Percentiles rank a stretch among this genome's conserved stretches.
phyloP scores from a whole-genome alignment of 768 basidiomycete genomes.

The Trametes sanguinea region DNA sequence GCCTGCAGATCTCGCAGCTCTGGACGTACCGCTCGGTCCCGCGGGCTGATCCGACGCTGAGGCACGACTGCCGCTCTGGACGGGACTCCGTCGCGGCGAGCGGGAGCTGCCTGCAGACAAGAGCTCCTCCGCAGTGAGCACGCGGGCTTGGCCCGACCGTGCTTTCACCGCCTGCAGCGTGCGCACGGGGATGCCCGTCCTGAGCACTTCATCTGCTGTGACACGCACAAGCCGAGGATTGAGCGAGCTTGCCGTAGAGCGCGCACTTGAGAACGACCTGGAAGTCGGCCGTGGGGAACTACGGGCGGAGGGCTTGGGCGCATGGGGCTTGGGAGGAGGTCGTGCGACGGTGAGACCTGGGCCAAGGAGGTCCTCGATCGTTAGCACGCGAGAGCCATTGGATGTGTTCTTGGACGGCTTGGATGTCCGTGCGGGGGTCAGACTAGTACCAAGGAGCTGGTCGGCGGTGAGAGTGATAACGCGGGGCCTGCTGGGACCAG shows the following conservation, averaged over 20 bases:
- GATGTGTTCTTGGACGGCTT: conserved; percentile 7
- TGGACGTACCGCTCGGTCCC: background rate
- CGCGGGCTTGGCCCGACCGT: conserved; percentile 26
- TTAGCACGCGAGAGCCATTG: conserved; percentile 6
- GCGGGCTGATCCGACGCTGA: background rate
- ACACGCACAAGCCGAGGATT: conserved; percentile 10
- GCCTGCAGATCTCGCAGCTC: background rate
- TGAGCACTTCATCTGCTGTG: conserved; percentile 18
- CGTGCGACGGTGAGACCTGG: conserved; percentile 19
- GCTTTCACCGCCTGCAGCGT: conserved; percentile 19
- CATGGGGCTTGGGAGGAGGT: background rate
- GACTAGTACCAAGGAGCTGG: conserved; percentile 18
- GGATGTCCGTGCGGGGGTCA: conserved; percentile 12
- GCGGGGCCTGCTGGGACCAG: conserved; percentile 14
- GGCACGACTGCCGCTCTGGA: background rate
- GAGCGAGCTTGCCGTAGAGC: background rate
- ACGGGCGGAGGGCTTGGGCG: conserved; percentile 1
- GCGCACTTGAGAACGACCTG: background rate
- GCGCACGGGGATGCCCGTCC: conserved; percentile 19
- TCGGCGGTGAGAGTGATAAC: conserved; percentile 20
- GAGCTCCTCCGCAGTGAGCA: conserved; percentile 61
- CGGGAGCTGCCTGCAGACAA: conserved; percentile 35
- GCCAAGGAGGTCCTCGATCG: conserved; percentile 19
- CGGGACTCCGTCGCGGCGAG: background rate
- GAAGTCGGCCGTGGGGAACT: background rate